Evolutionary conservation across 176 grass and related monocot genomes (phyloP), one percentile per base, ranked within the genome.

Genomic region (Cenchrus fungigraminus): DNA sequence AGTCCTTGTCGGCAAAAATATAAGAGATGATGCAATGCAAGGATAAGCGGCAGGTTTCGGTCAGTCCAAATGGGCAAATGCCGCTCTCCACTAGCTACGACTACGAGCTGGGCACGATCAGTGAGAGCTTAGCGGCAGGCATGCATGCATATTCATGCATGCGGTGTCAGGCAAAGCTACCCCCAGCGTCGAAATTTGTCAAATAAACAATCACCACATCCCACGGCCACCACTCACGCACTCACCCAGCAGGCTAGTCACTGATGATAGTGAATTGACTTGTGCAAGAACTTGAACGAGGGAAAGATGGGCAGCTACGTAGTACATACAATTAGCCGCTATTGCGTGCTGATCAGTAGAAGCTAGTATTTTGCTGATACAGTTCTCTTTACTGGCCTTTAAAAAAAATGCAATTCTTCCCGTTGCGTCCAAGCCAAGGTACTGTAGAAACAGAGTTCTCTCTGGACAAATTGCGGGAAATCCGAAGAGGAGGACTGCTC

Each of bases 121-220:
- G 46, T 12, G 42, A 83, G 14, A 29, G 59, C 49, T 32, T 44
- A 57, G 65, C 72, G 9, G 72, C 82, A 45, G 6, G 57, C 68
- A 57, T 40, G 50, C 22, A 10, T 13, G 45, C 45, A 16, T 8
- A 10, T 13, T 31, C 45, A 16, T 8, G 84, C 73, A 20, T 59
- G 44, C 12, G 42, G 46, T 29, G 59, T 66, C 54, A 76, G 71
- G 42, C 68, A 69, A 60, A 53, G 13, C 50, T 53, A 65, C 32
- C 55, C 55, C 19, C 73, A 78, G 32, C 45, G 73, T 47, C 71
- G 79, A 79, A 79, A 84, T 12, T 54, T 73, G 65, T 78, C 49
- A 73, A 66, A 73, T 79, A 72, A 72, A 63, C 66, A 19, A 54
- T 65, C 74, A 79, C 73, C 12, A 12, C 12, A 12, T 16, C 53